Base-by-base conservation (phyloP, 371 early-diverging fungal species). In the Quaeritorhiza haematococci region DNA sequence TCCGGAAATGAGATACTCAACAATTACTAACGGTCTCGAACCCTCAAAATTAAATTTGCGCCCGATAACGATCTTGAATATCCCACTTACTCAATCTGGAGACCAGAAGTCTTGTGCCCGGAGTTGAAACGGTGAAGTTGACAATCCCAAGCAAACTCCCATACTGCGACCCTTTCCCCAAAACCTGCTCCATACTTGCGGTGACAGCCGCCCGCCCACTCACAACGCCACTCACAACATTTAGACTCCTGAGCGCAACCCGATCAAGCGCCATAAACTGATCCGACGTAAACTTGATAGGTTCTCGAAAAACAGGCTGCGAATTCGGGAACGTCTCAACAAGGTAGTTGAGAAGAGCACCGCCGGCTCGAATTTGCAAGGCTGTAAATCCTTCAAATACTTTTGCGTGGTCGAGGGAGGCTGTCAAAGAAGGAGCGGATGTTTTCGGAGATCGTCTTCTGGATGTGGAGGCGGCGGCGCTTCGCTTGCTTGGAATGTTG, bases 41-140 rank as follows among this genome's bases (percentile, higher is more conserved):
- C n/a, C n/a, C n/a, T 10, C 26, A 15, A 47, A 21, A 10, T 15
- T 10, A 15, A 27, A 21, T 47, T 15, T 47, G 10, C 13, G 15
- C 27, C 10, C 27, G 47, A n/a, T n/a, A n/a, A n/a, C n/a, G n/a
- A n/a, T n/a, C n/a, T 15, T 47, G 24, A 8, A 50, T 6, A 19
- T 13, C 6, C 8, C 6, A 55, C 68, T 59, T 72, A 74, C 82
- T 69, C 41, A 94, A 62, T 69, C 92, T 82, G 35, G 77, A 69
- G 3, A 84, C 68, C 3, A 94, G 69, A 15, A 91, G 66, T 13
- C 94, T 74, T 1, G 85, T 80, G 1, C 94, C 94, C 1, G 89
- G 85, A 34, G 82, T 82, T 8, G 94, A 92, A 28, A 79, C 78
- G 0, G 94, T 94, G 30, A 72, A 61, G 59, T 91, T 87, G 23